A percentile compares a stretch with the other conserved stretches of the same genome.
Conservation (phyloP, 1,139 yeast genomes). For the Yamadazyma spencermartinsiae region DNA sequence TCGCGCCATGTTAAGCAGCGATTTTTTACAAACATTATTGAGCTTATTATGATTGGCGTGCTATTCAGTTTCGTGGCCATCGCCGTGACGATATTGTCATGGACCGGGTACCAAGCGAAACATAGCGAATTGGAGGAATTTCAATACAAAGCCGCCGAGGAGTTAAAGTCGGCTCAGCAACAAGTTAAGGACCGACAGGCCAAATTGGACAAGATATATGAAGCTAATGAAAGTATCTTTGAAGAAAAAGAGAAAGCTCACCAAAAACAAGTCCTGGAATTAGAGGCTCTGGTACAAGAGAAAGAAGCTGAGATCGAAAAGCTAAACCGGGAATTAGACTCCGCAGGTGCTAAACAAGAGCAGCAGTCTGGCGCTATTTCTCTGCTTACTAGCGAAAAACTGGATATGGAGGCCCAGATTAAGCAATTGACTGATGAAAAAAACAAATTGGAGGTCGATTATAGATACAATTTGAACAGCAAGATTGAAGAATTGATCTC, state of each 20-base stretch:
- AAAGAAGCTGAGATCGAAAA: conserved; percentile 1
- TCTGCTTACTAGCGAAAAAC: conserved; percentile 6
- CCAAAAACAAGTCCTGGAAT: conserved; percentile 4
- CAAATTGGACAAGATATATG: conserved; percentile 1
- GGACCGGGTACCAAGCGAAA: conserved; percentile 2
- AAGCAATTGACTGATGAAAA: conserved; percentile 13
- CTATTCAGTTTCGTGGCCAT: neutral
- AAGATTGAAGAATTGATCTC: conserved; percentile 31
- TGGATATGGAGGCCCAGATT: conserved; percentile 4
- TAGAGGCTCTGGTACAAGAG: neutral
- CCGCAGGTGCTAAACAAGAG: neutral
- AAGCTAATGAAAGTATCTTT: conserved; percentile 10
- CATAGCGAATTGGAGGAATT: conserved; percentile 9
- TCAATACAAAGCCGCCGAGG: conserved; percentile 10
- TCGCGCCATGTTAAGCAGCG: neutral
- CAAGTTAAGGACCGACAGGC: neutral
- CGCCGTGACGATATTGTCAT: neutral
- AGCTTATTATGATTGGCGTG: neutral
- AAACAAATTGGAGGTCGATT: conserved; percentile 21
- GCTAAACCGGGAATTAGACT: conserved; percentile 6
- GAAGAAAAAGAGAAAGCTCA: conserved; percentile 10
- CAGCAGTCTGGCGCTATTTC: neutral
- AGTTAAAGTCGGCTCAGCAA: conserved; percentile 3
- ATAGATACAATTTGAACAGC: conserved; percentile 29
- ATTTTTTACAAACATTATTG: too few species aligned